These are phyloP conservation scores for Pichia kudriavzevii DNA, from an alignment of 1,139 yeast species.

Conservation along the genomic window DNA sequence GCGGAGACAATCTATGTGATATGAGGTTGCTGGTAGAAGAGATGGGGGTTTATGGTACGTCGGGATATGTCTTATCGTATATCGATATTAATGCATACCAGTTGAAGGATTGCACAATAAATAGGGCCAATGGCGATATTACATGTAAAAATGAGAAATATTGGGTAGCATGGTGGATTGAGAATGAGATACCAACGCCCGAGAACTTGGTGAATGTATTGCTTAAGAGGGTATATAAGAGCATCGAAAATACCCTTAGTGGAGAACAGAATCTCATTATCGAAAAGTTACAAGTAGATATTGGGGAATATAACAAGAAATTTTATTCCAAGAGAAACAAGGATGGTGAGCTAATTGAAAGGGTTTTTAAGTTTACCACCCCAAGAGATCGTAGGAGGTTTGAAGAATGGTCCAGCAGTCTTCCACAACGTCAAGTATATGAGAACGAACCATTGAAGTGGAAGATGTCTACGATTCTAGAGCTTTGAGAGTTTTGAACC, in stretches of 20 bases:
- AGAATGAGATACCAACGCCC: slow-evolving; percentile 25
- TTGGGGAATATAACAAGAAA: slow-evolving; percentile 18
- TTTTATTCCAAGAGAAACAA: slow-evolving; percentile 29
- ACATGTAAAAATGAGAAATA: slow-evolving; percentile 10
- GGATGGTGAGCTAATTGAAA: slow-evolving; percentile 31
- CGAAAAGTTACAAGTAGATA: neutral
- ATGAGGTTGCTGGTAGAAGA: slow-evolving; percentile 52
- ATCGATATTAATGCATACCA: slow-evolving; percentile 40
- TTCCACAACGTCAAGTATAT: neutral
- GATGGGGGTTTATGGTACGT: slow-evolving; percentile 46
- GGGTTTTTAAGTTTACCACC: slow-evolving; percentile 42
- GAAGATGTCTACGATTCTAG: slow-evolving; percentile 38
- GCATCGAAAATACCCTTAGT: slow-evolving; percentile 21
- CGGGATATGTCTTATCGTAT: slow-evolving; percentile 51
- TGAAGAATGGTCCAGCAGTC: slow-evolving; percentile 20
- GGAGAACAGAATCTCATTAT: slow-evolving; percentile 6
- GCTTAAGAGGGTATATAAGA: slow-evolving; percentile 23
- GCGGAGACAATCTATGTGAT: slow-evolving; percentile 23
- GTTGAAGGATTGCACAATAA: slow-evolving; percentile 1
- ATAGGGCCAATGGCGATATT: neutral
- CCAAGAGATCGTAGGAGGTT: slow-evolving; percentile 42
- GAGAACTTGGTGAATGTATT: slow-evolving; percentile 24
- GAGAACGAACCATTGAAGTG: slow-evolving; percentile 39
- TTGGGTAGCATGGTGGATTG: slow-evolving; percentile 30
- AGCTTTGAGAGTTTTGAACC: slow-evolving; percentile 1